Percentiles rank a stretch among this genome's conserved stretches.
phyloP scores from a whole-genome alignment of 169 alveolate species.

The Plasmodium gaboni region DNA sequence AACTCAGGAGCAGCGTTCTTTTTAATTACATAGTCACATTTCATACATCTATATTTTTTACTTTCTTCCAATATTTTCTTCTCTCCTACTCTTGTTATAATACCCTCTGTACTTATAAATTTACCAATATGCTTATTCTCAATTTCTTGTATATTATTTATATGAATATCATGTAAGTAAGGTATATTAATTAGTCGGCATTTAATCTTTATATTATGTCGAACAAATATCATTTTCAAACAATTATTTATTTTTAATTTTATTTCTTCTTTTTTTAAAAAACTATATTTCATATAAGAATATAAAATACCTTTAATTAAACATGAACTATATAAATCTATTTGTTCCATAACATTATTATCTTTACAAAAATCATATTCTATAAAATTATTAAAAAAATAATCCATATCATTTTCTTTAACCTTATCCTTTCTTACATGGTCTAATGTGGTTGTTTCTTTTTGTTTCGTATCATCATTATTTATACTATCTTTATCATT shows the following conservation, averaged over 20 bases:
- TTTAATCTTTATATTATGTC: slow-evolving; percentile 51
- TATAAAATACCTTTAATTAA: slow-evolving; percentile 46
- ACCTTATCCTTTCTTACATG: neutral
- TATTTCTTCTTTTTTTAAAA: slow-evolving; percentile 30
- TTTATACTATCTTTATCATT: neutral
- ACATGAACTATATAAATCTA: slow-evolving; percentile 50
- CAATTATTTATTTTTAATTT: slow-evolving; percentile 64
- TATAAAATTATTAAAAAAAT: slow-evolving; percentile 23
- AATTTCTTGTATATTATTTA: slow-evolving; percentile 47
- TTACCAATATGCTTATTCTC: slow-evolving; percentile 64
- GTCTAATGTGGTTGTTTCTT: neutral
- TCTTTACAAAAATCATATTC: slow-evolving; percentile 49
- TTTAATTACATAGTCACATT: slow-evolving; percentile 77
- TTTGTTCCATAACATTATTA: slow-evolving; percentile 39
- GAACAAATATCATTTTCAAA: slow-evolving; percentile 57
- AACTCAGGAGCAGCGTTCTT: slow-evolving; percentile 80
- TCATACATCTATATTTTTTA: slow-evolving; percentile 80
- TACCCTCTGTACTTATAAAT: slow-evolving; percentile 59
- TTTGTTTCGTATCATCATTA: neutral
- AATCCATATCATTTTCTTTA: neutral
- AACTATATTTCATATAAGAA: slow-evolving; percentile 30
- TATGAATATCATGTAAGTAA: slow-evolving; percentile 43
- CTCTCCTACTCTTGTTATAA: slow-evolving; percentile 78
- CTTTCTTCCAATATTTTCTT: slow-evolving; percentile 80
- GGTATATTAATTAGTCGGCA: slow-evolving; percentile 58